Base-by-base conservation (phyloP, 371 early-diverging fungal species). In the Smittium culicis region DNA sequence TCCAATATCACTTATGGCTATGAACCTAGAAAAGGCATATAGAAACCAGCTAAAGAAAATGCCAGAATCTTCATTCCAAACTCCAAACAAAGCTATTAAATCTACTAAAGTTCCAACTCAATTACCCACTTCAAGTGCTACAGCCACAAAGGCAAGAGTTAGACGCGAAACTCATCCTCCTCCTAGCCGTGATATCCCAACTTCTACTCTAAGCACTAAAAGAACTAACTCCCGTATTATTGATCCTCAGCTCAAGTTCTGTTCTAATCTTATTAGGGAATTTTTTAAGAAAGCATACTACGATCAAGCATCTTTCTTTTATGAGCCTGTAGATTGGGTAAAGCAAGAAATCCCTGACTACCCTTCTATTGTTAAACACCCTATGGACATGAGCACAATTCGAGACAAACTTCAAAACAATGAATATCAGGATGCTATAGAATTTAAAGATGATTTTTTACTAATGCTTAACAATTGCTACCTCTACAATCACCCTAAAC, bases 341-440 rank as follows among this genome's bases (percentile, higher is more conserved):
- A 86, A 85, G 1, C 79, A 98, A 31, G 86, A 87, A 66, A 92
- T 99, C 65, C 99, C 99, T 14, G 90, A 88, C 70, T 99, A 99
- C 79, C 85, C 83, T 27, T 81, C 82, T 1, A 86, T 98, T 54
- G 86, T 99, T 73, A 97, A 91, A 71, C 74, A 92, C 61, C 99
- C 99, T 3, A 99, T 99, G 99, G 99, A 99, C 74, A 64, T 98
- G 30, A 81, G 87, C 20, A 99, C 99, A 0, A 88, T 99, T 54
- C 82, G 85, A 71, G 80, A 82, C 54, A 93, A 93, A 74, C 77
- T 99, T n/a, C 89, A 92, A 56, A 70, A 74, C 20, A 87, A 86
- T 16, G 79, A 81, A 29, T 98, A 98, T 74, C 68, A 75, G 0
- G 78, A 76, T 8, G 80, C 89, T 0, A 83, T 80, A 2, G 89